Base-by-base conservation (phyloP, 202 grass and related monocot genomes). In the Elaeis oleifera region DNA sequence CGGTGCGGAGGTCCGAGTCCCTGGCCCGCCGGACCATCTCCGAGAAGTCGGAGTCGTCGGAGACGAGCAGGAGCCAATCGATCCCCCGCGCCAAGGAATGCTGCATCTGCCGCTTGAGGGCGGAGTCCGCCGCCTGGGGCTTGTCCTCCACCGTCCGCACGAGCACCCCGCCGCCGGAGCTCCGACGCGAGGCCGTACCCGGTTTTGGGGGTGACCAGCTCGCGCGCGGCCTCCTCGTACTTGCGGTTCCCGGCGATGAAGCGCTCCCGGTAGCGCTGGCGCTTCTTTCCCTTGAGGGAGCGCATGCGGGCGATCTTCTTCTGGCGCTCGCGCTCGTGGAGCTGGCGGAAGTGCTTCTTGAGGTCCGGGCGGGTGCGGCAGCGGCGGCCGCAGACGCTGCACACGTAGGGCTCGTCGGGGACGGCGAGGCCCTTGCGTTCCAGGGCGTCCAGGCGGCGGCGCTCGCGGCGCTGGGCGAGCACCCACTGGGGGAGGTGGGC, bases 261-360 rank as follows among this genome's bases (percentile, higher is more conserved):
- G 4, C 89, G 71, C 50, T 82, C 81, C 27, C 70, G 81, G 71
- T 64, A 95, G 50, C 84, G 82, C 65, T 91, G 81, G 51, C 85
- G 81, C 77, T 68, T 68, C 51, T 68, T 96, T 60, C 92, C 87
- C 76, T 96, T 91, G 79, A 96, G 92, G 67, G 84, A 89, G 56
- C 73, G 79, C 71, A 91, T 76, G 62, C 87, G 72, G 53, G 63
- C 55, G 57, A 96, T 68, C 81, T 96, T 96, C 81, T 96, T 96
- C 79, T 83, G 89, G 71, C 87, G 84, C 79, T 96, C 92, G 54
- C 92, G 82, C 71, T 88, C 71, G 80, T 96, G 92, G 58, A 96
- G 80, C 81, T 96, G 87, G 54, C 83, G 82, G 74, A 96, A 96
- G 64, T 96, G 92, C 64, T 88, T 85, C 61, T 81, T 76, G 51